Base-by-base conservation (phyloP, 2,329 filamentous ascomycete genomes). In the Aaosphaeria pasadenensis region DNA sequence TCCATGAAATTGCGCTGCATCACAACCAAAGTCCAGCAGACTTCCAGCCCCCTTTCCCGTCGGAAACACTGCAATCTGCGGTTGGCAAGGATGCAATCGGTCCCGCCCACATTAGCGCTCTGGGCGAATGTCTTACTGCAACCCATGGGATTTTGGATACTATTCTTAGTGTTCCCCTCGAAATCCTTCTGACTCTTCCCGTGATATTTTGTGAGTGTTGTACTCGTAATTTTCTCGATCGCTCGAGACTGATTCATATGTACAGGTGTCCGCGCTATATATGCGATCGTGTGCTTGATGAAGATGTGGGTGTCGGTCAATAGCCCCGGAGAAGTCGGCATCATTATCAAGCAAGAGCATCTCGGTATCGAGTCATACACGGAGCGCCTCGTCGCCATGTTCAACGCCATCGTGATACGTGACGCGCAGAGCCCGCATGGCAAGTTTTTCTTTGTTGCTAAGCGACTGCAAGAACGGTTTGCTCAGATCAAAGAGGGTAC, bases 301-400 rank as follows among this genome's bases (percentile, higher is more conserved):
- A 83, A 83, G 57, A 77, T 84, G 71, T 81, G 80, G 65, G 78
- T 81, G 42, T 78, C 79, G 1, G 73, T 77, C 5, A 75, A 72
- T 4, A 71, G 69, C n/a, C 75, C 76, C 4, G 70, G 70, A 17
- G 76, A 80, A 55, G 67, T 80, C 1, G 71, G 74, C 43, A 77
- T 70, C 51, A 71, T 78, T 46, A 76, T 80, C 62, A 71, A 72
- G 36, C 69, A 74, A 33, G 71, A 76, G 39, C 71, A 74, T 39
- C 63, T 79, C 7, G 64, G 70, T n/a, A 72, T 79, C 28, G 74
- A 78, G 33, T 56, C 67, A 46, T 75, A 73, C 50, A 67, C 75
- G n/a, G 74, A 74, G 46, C 69, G 69, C 17, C 59, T 78, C 32
- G 74, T 77, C 50, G 58, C 64, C 36, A 64, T 77, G 68, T 78